Evolutionary conservation across 2,329 filamentous ascomycete genomes (phyloP).

Genomic region (Colletotrichum ledebouriae): DNA sequence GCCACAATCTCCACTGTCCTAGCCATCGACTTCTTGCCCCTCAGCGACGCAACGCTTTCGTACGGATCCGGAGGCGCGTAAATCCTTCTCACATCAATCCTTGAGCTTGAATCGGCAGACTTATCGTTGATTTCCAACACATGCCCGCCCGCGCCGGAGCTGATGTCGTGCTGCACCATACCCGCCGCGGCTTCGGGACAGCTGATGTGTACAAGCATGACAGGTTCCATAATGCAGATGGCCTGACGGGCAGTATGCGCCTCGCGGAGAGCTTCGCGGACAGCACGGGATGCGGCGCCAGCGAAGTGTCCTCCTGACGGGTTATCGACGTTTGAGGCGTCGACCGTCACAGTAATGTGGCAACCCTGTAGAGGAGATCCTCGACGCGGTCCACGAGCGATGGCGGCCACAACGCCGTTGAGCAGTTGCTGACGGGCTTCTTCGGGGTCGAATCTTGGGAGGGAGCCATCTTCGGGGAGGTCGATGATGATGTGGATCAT

Average conservation of each 20-base stretch:
- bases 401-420: constrained; percentile 85
- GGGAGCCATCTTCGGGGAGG: constrained; percentile 63
- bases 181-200: constrained; percentile 87
- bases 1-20: constrained; percentile 79
- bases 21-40: constrained; percentile 62
- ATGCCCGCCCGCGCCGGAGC: constrained; percentile 77
- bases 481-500: constrained; percentile 68
- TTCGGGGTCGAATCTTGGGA: constrained; percentile 63
- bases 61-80: constrained; percentile 93
- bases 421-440: constrained; percentile 72
- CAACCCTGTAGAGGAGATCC: constrained; percentile 85
- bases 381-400: constrained; percentile 86
- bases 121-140: constrained; percentile 78
- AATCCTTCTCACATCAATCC: constrained; percentile 79
- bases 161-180: constrained; percentile 85
- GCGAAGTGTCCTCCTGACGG: constrained; percentile 78
- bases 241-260: constrained; percentile 63
- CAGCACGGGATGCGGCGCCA: constrained; percentile 71
- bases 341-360: constrained; percentile 76
- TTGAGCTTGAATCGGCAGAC: constrained; percentile 54
- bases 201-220: constrained; percentile 90
- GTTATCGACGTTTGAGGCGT: constrained; percentile 66
- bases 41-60: constrained; percentile 69
- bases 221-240: constrained; percentile 86
- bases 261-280: constrained; percentile 76